These are phyloP conservation scores for Lentithecium fluviatile DNA, from an alignment of 495 filamentous ascomycete species.

Conservation along the genomic window DNA sequence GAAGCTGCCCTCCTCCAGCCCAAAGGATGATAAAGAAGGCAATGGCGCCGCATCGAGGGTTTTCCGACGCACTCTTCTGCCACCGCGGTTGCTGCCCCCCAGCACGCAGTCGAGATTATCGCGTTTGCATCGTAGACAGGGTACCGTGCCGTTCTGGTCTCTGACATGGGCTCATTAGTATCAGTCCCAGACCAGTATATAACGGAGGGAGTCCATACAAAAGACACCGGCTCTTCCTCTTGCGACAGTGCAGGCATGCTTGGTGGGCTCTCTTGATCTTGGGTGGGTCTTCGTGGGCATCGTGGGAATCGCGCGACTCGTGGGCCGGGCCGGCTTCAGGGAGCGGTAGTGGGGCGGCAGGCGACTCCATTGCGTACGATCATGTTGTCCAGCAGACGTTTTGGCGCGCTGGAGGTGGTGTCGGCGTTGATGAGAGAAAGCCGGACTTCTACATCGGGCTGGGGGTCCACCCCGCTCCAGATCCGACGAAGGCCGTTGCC, in stretches of 20 bases:
- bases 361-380: not conserved
- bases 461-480: too few relatives aligned
- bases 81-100: constrained; percentile 61
- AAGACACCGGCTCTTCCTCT: constrained; percentile 64
- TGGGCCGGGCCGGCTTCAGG: constrained; percentile 8
- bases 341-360: not conserved
- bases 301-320: constrained; percentile 3
- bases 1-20: constrained; percentile 28
- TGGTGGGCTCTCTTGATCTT: constrained; percentile 58
- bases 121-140: constrained; percentile 59
- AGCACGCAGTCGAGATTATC: constrained; percentile 61
- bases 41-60: constrained; percentile 39
- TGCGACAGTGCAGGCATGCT: constrained; percentile 62
- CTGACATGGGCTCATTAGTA: not conserved
- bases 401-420: too few relatives aligned
- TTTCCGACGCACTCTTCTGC: constrained; percentile 57
- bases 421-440: too few relatives aligned
- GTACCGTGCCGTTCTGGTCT: constrained; percentile 48
- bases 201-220: constrained; percentile 55
- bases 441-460: too few relatives aligned
- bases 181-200: not conserved
- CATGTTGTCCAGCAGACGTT: not conserved
- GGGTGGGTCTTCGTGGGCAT: constrained; percentile 12
- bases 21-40: constrained; percentile 6
- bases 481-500: too few relatives aligned